phyloP scores from a whole-genome alignment of 75 land plant species.

The Pseudotsuga menziesii region DNA sequence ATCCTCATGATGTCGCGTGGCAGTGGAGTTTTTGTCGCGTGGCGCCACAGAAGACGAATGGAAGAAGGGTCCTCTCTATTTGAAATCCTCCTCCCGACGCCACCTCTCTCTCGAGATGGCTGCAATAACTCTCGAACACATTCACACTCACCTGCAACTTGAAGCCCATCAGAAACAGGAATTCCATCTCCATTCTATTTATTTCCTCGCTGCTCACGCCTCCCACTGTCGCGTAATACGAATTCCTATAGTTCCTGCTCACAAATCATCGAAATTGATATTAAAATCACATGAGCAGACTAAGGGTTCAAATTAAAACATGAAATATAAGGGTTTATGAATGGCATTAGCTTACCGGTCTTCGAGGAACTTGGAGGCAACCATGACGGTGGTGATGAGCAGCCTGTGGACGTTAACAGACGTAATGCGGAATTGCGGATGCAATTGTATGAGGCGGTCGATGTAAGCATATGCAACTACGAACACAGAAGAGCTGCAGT shows the following conservation, averaged over 20 bases:
- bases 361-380: constrained; percentile 44
- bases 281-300: too few relatives aligned
- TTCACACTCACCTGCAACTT: constrained; percentile 63
- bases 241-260: constrained; percentile 40
- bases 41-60: not conserved
- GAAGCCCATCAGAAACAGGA: constrained; percentile 60
- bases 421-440: constrained; percentile 33
- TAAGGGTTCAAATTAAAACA: too few relatives aligned
- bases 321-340: too few relatives aligned
- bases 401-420: constrained; percentile 65
- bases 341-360: constrained; percentile 13
- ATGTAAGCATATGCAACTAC: constrained; percentile 73
- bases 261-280: not conserved
- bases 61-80: constrained; percentile 45
- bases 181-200: constrained; percentile 61
- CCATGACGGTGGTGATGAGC: constrained; percentile 69
- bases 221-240: constrained; percentile 63
- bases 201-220: constrained; percentile 55
- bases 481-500: constrained; percentile 51
- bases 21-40: not conserved
- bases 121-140: constrained; percentile 72
- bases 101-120: constrained; percentile 69
- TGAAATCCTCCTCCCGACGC: constrained; percentile 67
- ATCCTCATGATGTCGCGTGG: too few relatives aligned
- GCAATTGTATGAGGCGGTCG: constrained; percentile 52